Conservation (phyloP, 2,329 filamentous ascomycete genomes). For the Fonsecaea multimorphosa region DNA sequence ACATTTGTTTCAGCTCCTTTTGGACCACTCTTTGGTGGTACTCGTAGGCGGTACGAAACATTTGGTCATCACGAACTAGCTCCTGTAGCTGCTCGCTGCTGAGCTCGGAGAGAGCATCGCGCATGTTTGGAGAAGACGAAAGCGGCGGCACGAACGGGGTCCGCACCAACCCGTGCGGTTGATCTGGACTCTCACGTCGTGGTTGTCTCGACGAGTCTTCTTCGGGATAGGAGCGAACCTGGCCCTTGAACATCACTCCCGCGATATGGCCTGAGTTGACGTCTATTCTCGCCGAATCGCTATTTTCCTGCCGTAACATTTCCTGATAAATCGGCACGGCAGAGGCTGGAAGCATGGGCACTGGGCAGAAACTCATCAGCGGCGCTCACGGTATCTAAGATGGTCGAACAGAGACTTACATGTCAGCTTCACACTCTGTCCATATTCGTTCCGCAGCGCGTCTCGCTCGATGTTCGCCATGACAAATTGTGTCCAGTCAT, state of each 20-base stretch:
- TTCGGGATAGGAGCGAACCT: conserved; percentile 10
- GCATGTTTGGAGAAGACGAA: not conserved
- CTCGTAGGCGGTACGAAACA: not conserved
- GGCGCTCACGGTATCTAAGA: not conserved
- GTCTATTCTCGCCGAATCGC: not conserved
- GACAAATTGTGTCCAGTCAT: conserved; percentile 31
- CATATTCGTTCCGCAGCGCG: conserved; percentile 5
- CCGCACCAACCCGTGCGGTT: not conserved
- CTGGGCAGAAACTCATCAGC: conserved; percentile 11
- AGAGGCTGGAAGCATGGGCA: conserved; percentile 20
- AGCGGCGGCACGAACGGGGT: not conserved
- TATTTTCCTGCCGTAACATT: conserved; percentile 20
- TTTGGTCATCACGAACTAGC: not conserved
- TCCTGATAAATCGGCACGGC: conserved; percentile 19
- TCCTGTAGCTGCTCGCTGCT: not conserved
- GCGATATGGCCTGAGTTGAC: conserved; percentile 9
- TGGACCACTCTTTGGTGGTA: not conserved
- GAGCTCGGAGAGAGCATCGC: conserved; percentile 1
- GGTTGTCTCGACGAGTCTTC: not conserved
- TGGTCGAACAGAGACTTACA: conserved; percentile 15
- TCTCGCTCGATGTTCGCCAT: conserved; percentile 31
- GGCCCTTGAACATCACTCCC: conserved; percentile 10
- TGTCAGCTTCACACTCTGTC: not conserved
- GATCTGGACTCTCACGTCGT: not conserved
- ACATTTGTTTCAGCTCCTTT: not conserved